Evolutionary conservation across 2,329 filamentous ascomycete species (phyloP).

Genomic region (Trichophyton benhamiae): DNA sequence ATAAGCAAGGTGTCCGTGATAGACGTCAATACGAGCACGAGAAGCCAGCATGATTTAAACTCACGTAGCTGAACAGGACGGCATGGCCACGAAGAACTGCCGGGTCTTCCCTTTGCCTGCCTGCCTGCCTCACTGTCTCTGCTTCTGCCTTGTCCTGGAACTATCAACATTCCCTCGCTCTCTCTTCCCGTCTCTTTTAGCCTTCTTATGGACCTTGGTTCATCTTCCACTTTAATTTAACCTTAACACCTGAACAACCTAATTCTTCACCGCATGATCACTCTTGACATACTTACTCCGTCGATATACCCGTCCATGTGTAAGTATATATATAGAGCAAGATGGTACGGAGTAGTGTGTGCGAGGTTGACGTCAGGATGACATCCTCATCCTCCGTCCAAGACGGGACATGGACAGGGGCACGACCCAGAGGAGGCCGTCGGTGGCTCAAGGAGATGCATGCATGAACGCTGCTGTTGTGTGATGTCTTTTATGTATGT

Average conservation of each 20-base stretch:
- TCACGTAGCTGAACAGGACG: not conserved
- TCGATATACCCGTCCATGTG: not conserved
- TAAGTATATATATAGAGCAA: no score
- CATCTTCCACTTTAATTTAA: constrained; percentile 2
- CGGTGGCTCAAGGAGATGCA: not conserved
- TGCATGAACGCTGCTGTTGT: not conserved
- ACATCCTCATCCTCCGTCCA: not conserved
- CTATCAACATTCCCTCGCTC: not conserved
- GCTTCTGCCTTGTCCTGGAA: no score
- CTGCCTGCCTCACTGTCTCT: not conserved
- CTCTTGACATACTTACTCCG: not conserved
- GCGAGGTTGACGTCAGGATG: not conserved
- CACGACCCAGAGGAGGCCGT: not conserved
- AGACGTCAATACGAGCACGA: not conserved
- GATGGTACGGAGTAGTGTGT: not conserved
- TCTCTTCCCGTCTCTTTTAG: not conserved
- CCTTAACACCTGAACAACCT: not conserved
- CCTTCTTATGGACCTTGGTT: not conserved
- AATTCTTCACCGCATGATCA: constrained; percentile 1
- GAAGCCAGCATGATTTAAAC: not conserved
- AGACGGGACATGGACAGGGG: not conserved
- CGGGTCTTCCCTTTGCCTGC: not conserved
- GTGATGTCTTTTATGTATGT: not conserved
- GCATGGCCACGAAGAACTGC: not conserved
- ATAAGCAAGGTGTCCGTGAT: not conserved